Conservation (phyloP, 495 filamentous ascomycete species). For the Bombardia bombarda region DNA sequence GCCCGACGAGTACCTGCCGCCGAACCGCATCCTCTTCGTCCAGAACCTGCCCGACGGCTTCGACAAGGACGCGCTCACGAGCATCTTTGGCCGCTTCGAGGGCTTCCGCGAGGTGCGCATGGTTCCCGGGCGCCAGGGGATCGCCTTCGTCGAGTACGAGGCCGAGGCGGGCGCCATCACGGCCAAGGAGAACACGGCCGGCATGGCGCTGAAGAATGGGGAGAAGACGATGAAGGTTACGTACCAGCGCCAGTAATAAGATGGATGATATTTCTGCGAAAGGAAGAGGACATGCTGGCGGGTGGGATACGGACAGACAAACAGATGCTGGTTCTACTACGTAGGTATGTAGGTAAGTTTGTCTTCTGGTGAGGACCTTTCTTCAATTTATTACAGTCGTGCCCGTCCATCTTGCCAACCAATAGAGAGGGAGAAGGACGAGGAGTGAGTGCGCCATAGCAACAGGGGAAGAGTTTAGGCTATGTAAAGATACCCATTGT, state of each 20-base stretch:
- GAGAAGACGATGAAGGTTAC: constrained; percentile 67
- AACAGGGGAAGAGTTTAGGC: not conserved
- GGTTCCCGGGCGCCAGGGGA: constrained; percentile 79
- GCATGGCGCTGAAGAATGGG: constrained; percentile 73
- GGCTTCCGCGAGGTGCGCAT: constrained; percentile 89
- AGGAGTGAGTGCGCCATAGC: not conserved
- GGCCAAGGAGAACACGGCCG: constrained; percentile 89
- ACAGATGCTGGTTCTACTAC: not conserved
- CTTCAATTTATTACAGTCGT: not conserved
- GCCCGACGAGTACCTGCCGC: constrained; percentile 93
- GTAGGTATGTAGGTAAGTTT: not conserved
- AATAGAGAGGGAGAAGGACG: no score
- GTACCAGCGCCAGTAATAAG: constrained; percentile 76
- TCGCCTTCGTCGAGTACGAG: constrained; percentile 97
- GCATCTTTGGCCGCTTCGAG: constrained; percentile 82
- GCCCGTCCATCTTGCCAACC: no score
- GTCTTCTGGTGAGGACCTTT: not conserved
- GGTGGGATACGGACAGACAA: no score
- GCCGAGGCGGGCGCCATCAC: constrained; percentile 80
- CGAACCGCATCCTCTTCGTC: constrained; percentile 96
- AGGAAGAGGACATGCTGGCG: no score
- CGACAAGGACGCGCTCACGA: constrained; percentile 67
- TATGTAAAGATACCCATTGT: constrained; percentile 12
- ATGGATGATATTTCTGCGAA: not conserved
- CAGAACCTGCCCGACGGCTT: constrained; percentile 87